These are phyloP conservation scores for Geum urbanum DNA, from an alignment of 306 rosid species.

Conservation along the genomic window DNA sequence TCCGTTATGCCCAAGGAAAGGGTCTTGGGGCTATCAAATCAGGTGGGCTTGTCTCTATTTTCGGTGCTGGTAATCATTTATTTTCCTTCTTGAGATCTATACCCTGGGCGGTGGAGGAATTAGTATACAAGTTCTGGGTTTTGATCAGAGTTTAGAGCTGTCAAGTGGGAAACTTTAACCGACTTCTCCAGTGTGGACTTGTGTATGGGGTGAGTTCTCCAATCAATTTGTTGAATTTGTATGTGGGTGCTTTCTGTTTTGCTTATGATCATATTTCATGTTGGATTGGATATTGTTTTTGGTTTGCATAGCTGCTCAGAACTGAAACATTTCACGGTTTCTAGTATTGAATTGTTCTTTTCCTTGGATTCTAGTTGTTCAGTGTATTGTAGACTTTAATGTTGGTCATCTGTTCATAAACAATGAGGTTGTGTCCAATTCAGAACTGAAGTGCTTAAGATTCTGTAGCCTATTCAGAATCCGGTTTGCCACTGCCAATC, in stretches of 20 bases:
- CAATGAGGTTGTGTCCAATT: background rate
- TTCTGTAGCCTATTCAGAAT: background rate
- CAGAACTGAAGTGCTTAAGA: background rate
- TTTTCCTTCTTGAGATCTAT: constrained; percentile 39
- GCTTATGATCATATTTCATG: background rate
- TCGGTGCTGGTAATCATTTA: constrained; percentile 15
- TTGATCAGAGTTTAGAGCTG: background rate
- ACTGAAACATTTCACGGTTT: background rate
- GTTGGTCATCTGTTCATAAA: background rate
- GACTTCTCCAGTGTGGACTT: background rate
- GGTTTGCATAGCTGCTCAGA: background rate
- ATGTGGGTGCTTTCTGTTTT: constrained; percentile 12
- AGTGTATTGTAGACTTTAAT: background rate
- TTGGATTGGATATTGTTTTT: background rate
- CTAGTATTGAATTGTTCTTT: background rate
- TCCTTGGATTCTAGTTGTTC: background rate
- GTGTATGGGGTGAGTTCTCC: constrained; percentile 18
- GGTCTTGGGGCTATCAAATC: constrained; percentile 29
- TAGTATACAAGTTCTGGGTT: constrained; percentile 23
- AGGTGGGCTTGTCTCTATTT: constrained; percentile 42
- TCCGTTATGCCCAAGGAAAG: constrained; percentile 14
- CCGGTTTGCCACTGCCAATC: background rate
- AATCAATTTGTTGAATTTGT: background rate
- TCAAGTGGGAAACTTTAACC: constrained; percentile 2
- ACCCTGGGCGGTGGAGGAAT: constrained; percentile 22